These are phyloP conservation scores for Didymella segeticola DNA, from an alignment of 2,329 filamentous ascomycete species.

Conservation along the genomic window DNA sequence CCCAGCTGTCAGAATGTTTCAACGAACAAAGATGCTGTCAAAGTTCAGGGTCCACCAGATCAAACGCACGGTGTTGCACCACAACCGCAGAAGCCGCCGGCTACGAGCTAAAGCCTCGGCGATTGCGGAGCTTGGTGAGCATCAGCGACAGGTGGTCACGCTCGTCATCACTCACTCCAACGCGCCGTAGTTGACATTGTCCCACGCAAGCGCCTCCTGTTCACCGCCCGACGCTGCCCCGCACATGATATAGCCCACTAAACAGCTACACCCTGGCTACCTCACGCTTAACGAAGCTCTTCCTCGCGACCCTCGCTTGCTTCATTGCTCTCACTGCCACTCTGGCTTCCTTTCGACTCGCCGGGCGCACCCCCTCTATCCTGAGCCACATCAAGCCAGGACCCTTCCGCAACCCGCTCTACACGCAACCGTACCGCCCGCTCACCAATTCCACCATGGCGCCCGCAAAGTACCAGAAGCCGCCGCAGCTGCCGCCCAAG, in stretches of 20 bases:
- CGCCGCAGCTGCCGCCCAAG: constrained; percentile 77
- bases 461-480: constrained; percentile 70
- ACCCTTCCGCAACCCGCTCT: constrained; percentile 35
- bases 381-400: constrained; percentile 61
- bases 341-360: constrained; percentile 70
- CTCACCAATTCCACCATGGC: constrained; percentile 68
- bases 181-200: constrained; percentile 9
- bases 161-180: constrained; percentile 11
- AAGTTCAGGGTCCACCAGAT: background rate
- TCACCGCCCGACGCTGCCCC: constrained; percentile 17
- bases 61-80: constrained; percentile 14
- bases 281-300: constrained; percentile 48
- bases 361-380: constrained; percentile 64
- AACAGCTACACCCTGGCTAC: constrained; percentile 39
- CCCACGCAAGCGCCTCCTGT: constrained; percentile 11
- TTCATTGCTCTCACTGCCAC: constrained; percentile 65
- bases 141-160: constrained; percentile 18
- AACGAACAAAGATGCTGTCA: background rate
- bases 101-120: constrained; percentile 11
- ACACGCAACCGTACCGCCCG: constrained; percentile 38
- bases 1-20: background rate
- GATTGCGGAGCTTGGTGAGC: constrained; percentile 14
- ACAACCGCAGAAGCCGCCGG: constrained; percentile 12
- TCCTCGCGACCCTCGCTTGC: constrained; percentile 62
- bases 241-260: constrained; percentile 10